A percentile compares a stretch with the other conserved stretches of the same genome.
Evolutionary conservation across 2,329 filamentous ascomycete species (phyloP).

Genomic region (Dactylellina haptotyla): DNA sequence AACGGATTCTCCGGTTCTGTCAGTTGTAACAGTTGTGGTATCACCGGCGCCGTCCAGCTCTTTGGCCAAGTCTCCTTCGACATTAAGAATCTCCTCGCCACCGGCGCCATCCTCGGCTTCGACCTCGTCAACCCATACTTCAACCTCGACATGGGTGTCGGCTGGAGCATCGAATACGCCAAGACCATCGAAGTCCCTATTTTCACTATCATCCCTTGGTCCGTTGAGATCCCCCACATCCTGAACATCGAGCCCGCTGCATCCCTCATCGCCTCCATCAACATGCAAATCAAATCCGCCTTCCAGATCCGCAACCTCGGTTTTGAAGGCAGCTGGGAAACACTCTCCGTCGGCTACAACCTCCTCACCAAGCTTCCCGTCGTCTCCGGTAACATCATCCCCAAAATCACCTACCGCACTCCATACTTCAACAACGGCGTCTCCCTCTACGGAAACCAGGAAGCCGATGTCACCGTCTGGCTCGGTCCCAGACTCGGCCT

Average conservation of each 20-base stretch:
- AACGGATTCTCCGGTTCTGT: neutral
- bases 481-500: constrained; percentile 22
- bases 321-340: constrained; percentile 15
- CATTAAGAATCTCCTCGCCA: constrained; percentile 8
- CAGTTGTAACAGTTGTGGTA: constrained; percentile 11
- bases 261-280: constrained; percentile 14
- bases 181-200: constrained; percentile 7
- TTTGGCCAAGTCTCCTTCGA: constrained; percentile 30
- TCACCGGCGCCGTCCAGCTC: constrained; percentile 13
- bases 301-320: constrained; percentile 26
- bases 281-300: constrained; percentile 29
- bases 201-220: constrained; percentile 22
- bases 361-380: constrained; percentile 32
- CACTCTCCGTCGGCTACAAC: constrained; percentile 31
- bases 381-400: constrained; percentile 10
- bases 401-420: constrained; percentile 1
- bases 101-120: constrained; percentile 21
- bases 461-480: constrained; percentile 21
- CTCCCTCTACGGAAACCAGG: constrained; percentile 23
- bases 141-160: constrained; percentile 25
- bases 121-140: constrained; percentile 32
- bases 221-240: constrained; percentile 24
- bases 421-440: constrained; percentile 7
- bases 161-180: constrained; percentile 17
- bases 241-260: constrained; percentile 11